Conservation (phyloP, 1,284 basidiomycete species). For the Pyrrhoderma noxium region DNA sequence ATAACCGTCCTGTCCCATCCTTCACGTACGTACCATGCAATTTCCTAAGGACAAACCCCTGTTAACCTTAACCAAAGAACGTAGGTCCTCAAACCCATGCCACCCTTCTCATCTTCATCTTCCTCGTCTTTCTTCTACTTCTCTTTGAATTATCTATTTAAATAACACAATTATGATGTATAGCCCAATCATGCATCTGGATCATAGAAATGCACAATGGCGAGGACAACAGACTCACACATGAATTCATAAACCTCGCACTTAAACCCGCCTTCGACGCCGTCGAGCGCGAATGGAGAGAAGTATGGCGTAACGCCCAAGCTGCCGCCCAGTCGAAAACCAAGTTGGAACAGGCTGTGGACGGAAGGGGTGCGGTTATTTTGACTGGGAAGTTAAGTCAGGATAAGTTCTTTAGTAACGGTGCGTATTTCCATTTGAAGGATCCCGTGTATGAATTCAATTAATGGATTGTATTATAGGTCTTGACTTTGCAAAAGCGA, state of each 20-base stretch:
- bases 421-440: slow-evolving; percentile 28
- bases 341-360: slow-evolving; percentile 25
- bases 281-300: slow-evolving; percentile 77
- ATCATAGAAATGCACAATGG: slow-evolving; percentile 74
- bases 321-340: slow-evolving; percentile 29
- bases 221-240: slow-evolving; percentile 66
- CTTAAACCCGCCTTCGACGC: slow-evolving; percentile 67
- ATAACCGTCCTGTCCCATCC: too few relatives aligned
- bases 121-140: background rate
- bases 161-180: too few relatives aligned
- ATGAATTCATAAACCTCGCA: slow-evolving; percentile 50
- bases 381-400: slow-evolving; percentile 67
- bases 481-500: slow-evolving; percentile 61
- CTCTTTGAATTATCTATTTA: too few relatives aligned
- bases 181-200: slow-evolving; percentile 42
- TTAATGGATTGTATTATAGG: slow-evolving; percentile 33
- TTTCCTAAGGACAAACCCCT: slow-evolving; percentile 42
- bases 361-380: slow-evolving; percentile 64
- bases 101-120: background rate
- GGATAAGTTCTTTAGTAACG: slow-evolving; percentile 89
- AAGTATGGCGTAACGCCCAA: slow-evolving; percentile 39
- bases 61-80: slow-evolving; percentile 51
- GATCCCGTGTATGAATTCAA: too few relatives aligned
- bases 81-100: slow-evolving; percentile 37
- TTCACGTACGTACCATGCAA: background rate